A percentile compares a stretch with the other conserved stretches of the same genome.
Conservation (phyloP, 768 basidiomycete species). For the Coprinellus micaceus region DNA sequence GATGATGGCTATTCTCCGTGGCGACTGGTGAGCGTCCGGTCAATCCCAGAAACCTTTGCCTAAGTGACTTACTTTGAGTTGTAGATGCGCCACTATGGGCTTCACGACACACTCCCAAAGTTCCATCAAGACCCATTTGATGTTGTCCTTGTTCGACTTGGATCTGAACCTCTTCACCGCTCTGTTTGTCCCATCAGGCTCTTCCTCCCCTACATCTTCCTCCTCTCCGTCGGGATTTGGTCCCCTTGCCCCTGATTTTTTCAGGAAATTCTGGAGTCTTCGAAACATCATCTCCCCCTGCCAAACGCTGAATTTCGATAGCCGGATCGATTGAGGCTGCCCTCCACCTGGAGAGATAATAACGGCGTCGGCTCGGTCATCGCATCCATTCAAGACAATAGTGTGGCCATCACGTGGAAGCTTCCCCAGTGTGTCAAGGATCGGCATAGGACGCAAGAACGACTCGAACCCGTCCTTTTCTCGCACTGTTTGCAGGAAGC, state of each 20-base stretch:
- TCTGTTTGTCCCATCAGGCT: too few relatives aligned
- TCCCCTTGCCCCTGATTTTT: too few relatives aligned
- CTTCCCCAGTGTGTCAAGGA: not conserved
- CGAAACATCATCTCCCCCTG: too few relatives aligned
- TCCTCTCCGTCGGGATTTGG: too few relatives aligned
- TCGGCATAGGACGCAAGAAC: constrained; percentile 10
- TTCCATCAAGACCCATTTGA: not conserved
- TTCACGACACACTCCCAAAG: not conserved
- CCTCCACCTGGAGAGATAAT: too few relatives aligned
- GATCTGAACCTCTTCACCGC: not conserved
- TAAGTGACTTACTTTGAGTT: constrained; percentile 1
- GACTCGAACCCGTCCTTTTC: constrained; percentile 11
- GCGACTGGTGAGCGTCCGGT: not conserved
- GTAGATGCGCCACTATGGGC: constrained; percentile 7
- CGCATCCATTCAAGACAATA: constrained; percentile 14
- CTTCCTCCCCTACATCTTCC: too few relatives aligned
- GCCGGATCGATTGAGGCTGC: too few relatives aligned
- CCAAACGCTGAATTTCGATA: too few relatives aligned
- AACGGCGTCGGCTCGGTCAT: constrained; percentile 19
- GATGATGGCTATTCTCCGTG: not conserved
- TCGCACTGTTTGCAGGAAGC: constrained; percentile 13
- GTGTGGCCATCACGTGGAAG: not conserved
- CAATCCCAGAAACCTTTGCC: too few relatives aligned
- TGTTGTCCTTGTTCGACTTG: not conserved
- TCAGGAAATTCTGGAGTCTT: too few relatives aligned